Base-by-base conservation (phyloP, 805 yeast genomes). In the Kodamaea hsintzibuensis region DNA sequence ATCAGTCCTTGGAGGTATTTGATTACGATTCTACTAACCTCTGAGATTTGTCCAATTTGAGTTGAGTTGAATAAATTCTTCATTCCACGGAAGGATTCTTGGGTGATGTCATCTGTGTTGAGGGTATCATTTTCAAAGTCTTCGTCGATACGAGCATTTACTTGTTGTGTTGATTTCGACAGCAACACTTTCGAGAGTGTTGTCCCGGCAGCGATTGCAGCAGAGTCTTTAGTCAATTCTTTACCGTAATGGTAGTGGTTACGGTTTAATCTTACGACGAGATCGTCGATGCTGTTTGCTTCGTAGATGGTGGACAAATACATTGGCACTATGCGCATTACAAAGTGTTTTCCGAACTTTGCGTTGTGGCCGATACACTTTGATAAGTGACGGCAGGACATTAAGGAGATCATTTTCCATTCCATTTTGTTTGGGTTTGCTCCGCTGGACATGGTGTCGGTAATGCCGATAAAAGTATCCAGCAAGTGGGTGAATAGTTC, bases 41-140 rank as follows among this genome's bases (percentile, higher is more conserved):
- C 68, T 40, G 80, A 75, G 40, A 91, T 74, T 65, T 88, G 91
- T 39, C 78, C 78, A 4, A 85, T 73, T 44, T 84, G 81, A 1
- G 81, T 72, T 1, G 95, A 82, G 60, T 83, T 83, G 65, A 89
- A 91, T 53, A 84, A 80, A 1, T 82, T 66, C 49, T 79, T 79
- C 57, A 92, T 72, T 0, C 89, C 79, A 7, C 64, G 56, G 22
- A 77, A 51, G 56, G 83, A 74, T 22, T 82, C 82, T 35, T 77
- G 77, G 18, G 76, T 69, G 3, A 82, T 71, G 43, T 81, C 74
- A 5, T 65, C 66, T 6, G 62, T 63, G 58, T 77, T 69, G 22
- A 76, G 64, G 3, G 64, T 60, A 18, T 71, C 71, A 51, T 74
- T 72, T 13, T 75, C 76, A 39, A 70, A 66, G 39, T 67, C 65